Percentiles rank a stretch among this genome's conserved stretches.
phyloP scores from a whole-genome alignment of 495 filamentous ascomycete species.

The Lasiosphaeris hirsuta region DNA sequence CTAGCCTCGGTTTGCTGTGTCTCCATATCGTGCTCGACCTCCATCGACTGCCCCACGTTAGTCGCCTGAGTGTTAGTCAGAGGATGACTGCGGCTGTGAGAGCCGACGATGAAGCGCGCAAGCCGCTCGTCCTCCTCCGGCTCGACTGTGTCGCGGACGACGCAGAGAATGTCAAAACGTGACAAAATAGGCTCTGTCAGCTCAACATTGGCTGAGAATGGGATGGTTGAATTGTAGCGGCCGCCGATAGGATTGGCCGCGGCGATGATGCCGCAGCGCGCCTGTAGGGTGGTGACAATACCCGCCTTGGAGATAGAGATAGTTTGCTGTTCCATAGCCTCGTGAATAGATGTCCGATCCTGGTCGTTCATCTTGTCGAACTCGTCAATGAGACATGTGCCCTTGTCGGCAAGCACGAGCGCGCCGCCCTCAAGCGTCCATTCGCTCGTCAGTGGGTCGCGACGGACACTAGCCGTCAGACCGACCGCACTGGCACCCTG shows the following conservation, averaged over 20 bases:
- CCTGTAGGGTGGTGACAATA: conserved; percentile 96
- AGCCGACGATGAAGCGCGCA: conserved; percentile 91
- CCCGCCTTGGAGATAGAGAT: conserved; percentile 99
- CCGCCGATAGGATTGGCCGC: conserved; percentile 96
- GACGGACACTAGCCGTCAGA: conserved; percentile 94
- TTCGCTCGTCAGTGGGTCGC: conserved; percentile 92
- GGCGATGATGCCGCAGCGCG: conserved; percentile 95
- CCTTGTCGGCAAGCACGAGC: conserved; percentile 90
- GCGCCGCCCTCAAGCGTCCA: conserved; percentile 99
- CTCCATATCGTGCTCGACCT: conserved; percentile 52
- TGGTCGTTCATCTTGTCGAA: conserved; percentile 99
- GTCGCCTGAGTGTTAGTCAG: conserved; percentile 46
- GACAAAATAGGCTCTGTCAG: conserved; percentile 96
- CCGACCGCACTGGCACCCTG: conserved; percentile 97
- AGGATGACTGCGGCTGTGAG: conserved; percentile 87
- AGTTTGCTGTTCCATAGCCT: conserved; percentile 99
- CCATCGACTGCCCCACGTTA: conserved; percentile 51
- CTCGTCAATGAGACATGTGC: conserved; percentile 96
- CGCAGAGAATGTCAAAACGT: conserved; percentile 97
- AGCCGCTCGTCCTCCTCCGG: conserved; percentile 92
- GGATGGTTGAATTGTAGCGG: conserved; percentile 93
- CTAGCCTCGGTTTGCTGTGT: conserved; percentile 9
- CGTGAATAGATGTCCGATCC: conserved; percentile 95
- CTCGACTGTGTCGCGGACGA: conserved; percentile 96
- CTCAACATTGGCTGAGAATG: conserved; percentile 93